A percentile compares a stretch with the other conserved stretches of the same genome.
Conservation (phyloP, 2,329 filamentous ascomycete species). For the Apiospora arundinis region DNA sequence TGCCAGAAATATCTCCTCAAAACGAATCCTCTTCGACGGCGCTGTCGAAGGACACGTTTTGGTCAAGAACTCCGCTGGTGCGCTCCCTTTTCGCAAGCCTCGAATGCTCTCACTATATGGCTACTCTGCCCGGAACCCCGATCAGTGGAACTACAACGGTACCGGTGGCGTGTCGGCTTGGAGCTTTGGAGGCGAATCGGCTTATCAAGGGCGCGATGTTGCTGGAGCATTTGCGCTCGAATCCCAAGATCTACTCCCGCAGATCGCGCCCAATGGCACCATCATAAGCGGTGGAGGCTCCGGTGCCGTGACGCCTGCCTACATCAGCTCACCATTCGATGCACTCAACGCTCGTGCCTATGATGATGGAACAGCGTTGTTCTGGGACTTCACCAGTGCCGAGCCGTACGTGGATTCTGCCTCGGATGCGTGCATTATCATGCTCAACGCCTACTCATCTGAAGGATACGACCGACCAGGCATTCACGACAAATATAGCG, state of each 20-base stretch:
- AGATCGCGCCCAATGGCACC: constrained; percentile 56
- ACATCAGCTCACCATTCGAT: constrained; percentile 59
- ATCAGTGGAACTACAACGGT: constrained; percentile 49
- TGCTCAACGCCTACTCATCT: constrained; percentile 72
- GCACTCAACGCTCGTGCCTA: constrained; percentile 58
- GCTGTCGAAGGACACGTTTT: constrained; percentile 69
- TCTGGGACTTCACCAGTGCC: constrained; percentile 61
- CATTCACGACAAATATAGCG: constrained; percentile 70
- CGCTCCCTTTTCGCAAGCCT: constrained; percentile 59
- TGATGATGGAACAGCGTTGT: constrained; percentile 62
- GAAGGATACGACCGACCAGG: constrained; percentile 72
- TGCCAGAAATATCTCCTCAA: constrained; percentile 55
- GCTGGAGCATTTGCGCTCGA: constrained; percentile 38
- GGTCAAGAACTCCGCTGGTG: constrained; percentile 63
- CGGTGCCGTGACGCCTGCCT: constrained; percentile 53
- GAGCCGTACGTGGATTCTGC: constrained; percentile 55
- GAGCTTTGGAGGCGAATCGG: constrained; percentile 49
- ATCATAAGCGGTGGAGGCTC: constrained; percentile 54
- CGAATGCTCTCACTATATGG: constrained; percentile 64
- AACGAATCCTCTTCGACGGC: constrained; percentile 54
- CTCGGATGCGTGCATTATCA: constrained; percentile 71
- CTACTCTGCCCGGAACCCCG: constrained; percentile 60
- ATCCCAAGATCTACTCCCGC: constrained; percentile 42
- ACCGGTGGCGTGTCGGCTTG: constrained; percentile 43
- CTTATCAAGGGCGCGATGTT: constrained; percentile 40